Base-by-base conservation (phyloP, 2,329 filamentous ascomycete species). In the Fusarium goolgardi region DNA sequence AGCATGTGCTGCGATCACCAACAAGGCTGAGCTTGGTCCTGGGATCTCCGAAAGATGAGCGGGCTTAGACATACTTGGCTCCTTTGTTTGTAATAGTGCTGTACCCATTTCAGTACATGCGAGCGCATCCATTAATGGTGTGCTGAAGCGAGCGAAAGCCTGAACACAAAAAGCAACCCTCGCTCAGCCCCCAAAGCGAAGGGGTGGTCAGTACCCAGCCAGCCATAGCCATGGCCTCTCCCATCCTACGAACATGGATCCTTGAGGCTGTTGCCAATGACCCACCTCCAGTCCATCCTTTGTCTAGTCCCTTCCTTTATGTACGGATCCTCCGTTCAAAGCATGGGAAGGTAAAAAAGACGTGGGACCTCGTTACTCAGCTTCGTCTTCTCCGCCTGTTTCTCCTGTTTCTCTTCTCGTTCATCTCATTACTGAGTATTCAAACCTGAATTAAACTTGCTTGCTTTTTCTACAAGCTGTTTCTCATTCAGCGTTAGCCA, bases 51-150 rank as follows among this genome's bases (percentile, higher is more conserved):
- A 63, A 59, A 45, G 23, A 43, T 20, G 37, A 50, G 50, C 23
- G 44, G 58, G 37, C 59, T 63, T 49, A 31, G 31, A 45, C 31
- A 31, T 45, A 27, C 27, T 45, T 31, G 43, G 39, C 45, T 61
- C 20, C 39, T 27, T 68, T 61, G 68, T 68, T 72, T 68, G 56
- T 71, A 58, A 54, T 73, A 58, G 58, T 71, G 55, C 16, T n/a
- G 5, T 45, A 41, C 45, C 43, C 45, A 39, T 46, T 46, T 63
- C 59, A 56, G 54, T 55, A 49, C 31, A 31, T 25, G 49, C 55
- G 32, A 57, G 47, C 54, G 35, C 61, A 56, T 60, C 61, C 41
- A 20, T 39, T 39, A 37, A 39, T 66, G 60, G 51, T 53, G 44
- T 59, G 54, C 55, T 47, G 52, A 44, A 55, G 43, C 55, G 34